Evolutionary conservation across 2,329 filamentous ascomycete genomes (phyloP), one percentile per base, ranked within the genome.

Genomic region (Cytospora mali): DNA sequence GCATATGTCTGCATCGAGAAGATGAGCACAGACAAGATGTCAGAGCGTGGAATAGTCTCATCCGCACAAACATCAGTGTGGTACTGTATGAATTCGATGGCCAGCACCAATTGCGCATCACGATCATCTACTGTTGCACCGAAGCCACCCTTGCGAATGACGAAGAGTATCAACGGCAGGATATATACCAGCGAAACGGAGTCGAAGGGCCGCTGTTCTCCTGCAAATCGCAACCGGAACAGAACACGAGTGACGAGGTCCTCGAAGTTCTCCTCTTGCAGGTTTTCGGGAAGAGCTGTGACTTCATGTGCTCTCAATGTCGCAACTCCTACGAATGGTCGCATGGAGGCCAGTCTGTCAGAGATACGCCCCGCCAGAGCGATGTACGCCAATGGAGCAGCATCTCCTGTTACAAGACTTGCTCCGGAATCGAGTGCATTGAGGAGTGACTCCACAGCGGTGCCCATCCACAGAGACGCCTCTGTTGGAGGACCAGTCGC

Each of bases 201-300:
- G 73, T 99, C 95, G 69, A 99, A 93, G 0, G 94, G 93, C n/a
- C 93, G 87, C 74, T 98, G 94, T 73, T 98, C 95, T 58, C 91
- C 90, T 42, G 93, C 85, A 74, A 97, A 97, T 18, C 93, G 89
- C 58, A 99, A 80, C 54, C 94, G 89, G 75, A 98, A 98, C 6
- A 99, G 80, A 1, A 98, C 87, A 74, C 95, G 86, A 3, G 94
- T 97, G 14, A 97, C 83, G 14, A 98, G 84, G 62, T 89, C 87
- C 61, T 92, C 91, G 10, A 98, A 80, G n/a, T 90, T 86, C 72
- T 98, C 95, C 66, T 90, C 82, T 66, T 88, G 84, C 63, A 94
- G 82, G 58, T 90, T 86, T 13, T 88, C 83, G 0, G 91, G 84
- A 4, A 99, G 77, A 11, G 91, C 84, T 18, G 87, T 86, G 35